Percentiles rank a stretch among this genome's conserved stretches.
Conservation (phyloP, 495 filamentous ascomycete species). For the Neurospora sp. region DNA sequence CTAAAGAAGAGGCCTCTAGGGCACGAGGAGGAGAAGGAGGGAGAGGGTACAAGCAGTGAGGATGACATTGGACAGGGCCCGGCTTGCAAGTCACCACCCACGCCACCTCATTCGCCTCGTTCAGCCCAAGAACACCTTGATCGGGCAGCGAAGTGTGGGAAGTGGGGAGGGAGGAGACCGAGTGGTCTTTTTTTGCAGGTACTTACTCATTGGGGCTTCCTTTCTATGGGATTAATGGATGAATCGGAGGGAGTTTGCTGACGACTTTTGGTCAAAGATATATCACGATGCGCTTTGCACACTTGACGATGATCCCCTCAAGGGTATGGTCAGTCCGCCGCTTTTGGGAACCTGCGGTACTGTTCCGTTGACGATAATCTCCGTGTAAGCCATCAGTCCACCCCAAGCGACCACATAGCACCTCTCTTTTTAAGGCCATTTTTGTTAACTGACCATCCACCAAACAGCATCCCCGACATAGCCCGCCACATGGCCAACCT, state of each 20-base stretch:
- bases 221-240: background rate
- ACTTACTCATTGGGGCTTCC: background rate
- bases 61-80: background rate
- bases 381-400: conserved; percentile 28
- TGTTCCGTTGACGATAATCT: conserved; percentile 59
- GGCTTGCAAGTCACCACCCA: background rate
- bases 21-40: background rate
- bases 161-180: conserved; percentile 53
- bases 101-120: background rate
- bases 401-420: background rate
- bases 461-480: conserved; percentile 50
- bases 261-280: conserved; percentile 33
- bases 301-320: conserved; percentile 44
- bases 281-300: conserved; percentile 56
- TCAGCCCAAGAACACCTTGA: conserved; percentile 32
- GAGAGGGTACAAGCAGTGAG: background rate
- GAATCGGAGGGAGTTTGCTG: background rate
- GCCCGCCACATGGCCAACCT: conserved; percentile 64
- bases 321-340: conserved; percentile 54
- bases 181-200: conserved; percentile 58
- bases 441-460: conserved; percentile 1
- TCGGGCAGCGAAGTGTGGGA: conserved; percentile 49
- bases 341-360: conserved; percentile 61
- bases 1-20: conserved; percentile 7
- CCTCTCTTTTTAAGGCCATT: background rate